Conservation (phyloP, 495 filamentous ascomycete species). For the Talaromyces trachyspermus region DNA sequence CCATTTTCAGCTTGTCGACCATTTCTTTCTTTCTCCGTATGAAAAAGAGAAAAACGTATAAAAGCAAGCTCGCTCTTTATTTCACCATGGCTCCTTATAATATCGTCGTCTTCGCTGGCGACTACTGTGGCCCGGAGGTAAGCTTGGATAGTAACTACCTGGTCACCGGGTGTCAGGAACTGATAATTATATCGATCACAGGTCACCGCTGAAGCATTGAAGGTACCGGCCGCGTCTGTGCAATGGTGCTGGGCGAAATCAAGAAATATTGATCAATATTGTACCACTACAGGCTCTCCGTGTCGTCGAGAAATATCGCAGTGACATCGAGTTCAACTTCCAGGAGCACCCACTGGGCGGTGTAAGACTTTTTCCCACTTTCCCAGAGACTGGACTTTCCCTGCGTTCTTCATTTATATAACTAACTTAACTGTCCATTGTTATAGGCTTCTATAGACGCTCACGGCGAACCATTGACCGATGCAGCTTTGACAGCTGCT, state of each 20-base stretch:
- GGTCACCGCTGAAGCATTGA: constrained; percentile 70
- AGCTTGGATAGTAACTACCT: constrained; percentile 17
- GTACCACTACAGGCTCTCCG: constrained; percentile 46
- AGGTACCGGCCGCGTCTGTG: constrained; percentile 45
- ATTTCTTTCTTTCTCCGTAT: constrained; percentile 4
- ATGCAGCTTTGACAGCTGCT: constrained; percentile 75
- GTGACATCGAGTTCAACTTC: constrained; percentile 75
- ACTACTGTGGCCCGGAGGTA: constrained; percentile 95
- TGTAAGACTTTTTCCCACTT: constrained; percentile 45
- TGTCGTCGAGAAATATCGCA: constrained; percentile 59
- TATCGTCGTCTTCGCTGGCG: constrained; percentile 71
- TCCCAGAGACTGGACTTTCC: too few species aligned
- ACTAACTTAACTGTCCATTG: too few species aligned
- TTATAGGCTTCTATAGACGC: constrained; percentile 79
- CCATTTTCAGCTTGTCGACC: too few species aligned
- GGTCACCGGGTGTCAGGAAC: background rate
- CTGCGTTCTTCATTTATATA: too few species aligned
- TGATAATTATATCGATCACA: constrained; percentile 10
- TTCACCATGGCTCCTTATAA: constrained; percentile 44
- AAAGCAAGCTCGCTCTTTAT: background rate
- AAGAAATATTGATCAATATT: background rate
- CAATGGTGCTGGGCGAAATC: background rate
- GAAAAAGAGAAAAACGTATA: background rate
- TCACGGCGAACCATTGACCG: constrained; percentile 69
- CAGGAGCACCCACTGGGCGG: constrained; percentile 89